phyloP scores from a whole-genome alignment of 2,329 filamentous ascomycete species.

The Pyrenophora teres region DNA sequence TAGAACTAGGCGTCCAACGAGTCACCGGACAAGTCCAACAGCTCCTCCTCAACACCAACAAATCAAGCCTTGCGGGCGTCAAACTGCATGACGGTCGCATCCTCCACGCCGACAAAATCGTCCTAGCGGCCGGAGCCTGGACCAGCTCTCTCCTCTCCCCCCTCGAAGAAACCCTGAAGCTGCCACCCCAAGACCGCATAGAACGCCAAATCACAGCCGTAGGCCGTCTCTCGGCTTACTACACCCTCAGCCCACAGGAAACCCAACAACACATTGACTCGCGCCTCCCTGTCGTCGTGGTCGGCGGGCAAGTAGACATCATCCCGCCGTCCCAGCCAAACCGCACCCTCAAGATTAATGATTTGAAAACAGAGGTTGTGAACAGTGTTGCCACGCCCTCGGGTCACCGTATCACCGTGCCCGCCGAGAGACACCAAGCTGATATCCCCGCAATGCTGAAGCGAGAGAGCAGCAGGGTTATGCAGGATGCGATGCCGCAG shows the following conservation, averaged over 20 bases:
- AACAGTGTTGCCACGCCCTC: conserved; percentile 56
- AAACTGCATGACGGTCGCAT: conserved; percentile 53
- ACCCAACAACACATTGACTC: conserved; percentile 49
- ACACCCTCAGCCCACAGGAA: conserved; percentile 57
- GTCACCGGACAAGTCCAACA: conserved; percentile 51
- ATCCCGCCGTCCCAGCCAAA: conserved; percentile 56
- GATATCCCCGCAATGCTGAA: conserved; percentile 50
- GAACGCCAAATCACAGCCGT: conserved; percentile 62
- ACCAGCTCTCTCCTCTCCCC: conserved; percentile 60
- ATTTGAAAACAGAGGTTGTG: conserved; percentile 60
- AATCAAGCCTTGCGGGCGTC: conserved; percentile 51
- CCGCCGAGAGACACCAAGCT: conserved; percentile 54
- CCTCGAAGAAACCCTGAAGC: conserved; percentile 50
- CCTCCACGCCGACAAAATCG: conserved; percentile 58
- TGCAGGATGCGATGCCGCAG: conserved; percentile 35
- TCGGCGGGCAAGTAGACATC: conserved; percentile 54
- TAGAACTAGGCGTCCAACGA: conserved; percentile 53
- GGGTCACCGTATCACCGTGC: conserved; percentile 59
- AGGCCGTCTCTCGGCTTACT: conserved; percentile 64
- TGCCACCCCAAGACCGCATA: conserved; percentile 54
- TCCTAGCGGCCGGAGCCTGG: conserved; percentile 63
- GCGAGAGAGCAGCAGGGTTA: conserved; percentile 46
- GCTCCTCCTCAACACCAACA: conserved; percentile 50
- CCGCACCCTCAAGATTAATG: conserved; percentile 64
- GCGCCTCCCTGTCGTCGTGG: conserved; percentile 60